These are phyloP conservation scores for Magnaporthiopsis poae DNA, from an alignment of 2,329 filamentous ascomycete species.

Conservation along the genomic window DNA sequence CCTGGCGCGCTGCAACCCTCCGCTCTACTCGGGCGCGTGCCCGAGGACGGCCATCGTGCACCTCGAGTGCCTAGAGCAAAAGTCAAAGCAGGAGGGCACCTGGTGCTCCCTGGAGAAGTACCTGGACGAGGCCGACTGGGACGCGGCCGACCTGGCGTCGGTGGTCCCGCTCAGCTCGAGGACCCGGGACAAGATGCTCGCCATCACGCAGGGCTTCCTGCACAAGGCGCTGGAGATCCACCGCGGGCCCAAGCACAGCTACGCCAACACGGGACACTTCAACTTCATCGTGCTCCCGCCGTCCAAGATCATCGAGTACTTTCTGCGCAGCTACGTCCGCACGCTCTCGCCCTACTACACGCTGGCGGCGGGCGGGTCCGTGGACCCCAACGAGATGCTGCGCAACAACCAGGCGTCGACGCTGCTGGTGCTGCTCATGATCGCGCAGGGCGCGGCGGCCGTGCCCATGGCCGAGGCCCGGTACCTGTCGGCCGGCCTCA, in stretches of 20 bases:
- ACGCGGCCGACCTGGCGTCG: slow-evolving; percentile 26
- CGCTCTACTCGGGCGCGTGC: slow-evolving; percentile 33
- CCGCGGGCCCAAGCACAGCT: slow-evolving; percentile 37
- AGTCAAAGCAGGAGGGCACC: slow-evolving; percentile 36
- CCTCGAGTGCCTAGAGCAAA: slow-evolving; percentile 40
- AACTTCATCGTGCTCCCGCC: slow-evolving; percentile 59
- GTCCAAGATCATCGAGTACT: slow-evolving; percentile 56
- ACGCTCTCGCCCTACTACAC: slow-evolving; percentile 59
- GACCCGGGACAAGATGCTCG: slow-evolving; percentile 59
- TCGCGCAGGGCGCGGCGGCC: slow-evolving; percentile 59
- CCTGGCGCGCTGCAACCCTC: slow-evolving; percentile 39
- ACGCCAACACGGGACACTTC: slow-evolving; percentile 29
- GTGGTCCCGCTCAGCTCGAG: slow-evolving; percentile 36
- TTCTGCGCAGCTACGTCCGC: slow-evolving; percentile 55
- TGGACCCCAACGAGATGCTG: slow-evolving; percentile 60
- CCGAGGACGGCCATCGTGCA: slow-evolving; percentile 42
- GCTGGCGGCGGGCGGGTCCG: slow-evolving; percentile 46
- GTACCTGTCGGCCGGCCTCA: slow-evolving; percentile 55
- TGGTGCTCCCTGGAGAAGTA: slow-evolving; percentile 37
- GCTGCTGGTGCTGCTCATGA: slow-evolving; percentile 59
- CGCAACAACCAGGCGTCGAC: slow-evolving; percentile 57
- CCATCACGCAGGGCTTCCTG: slow-evolving; percentile 60
- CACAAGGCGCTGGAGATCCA: slow-evolving; percentile 63
- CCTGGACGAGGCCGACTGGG: slow-evolving; percentile 27
- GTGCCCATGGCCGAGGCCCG: slow-evolving; percentile 56